Percentiles rank a stretch among this genome's conserved stretches.
phyloP scores from a whole-genome alignment of 2,329 filamentous ascomycete genomes.

The Beauveria pseudobassiana region DNA sequence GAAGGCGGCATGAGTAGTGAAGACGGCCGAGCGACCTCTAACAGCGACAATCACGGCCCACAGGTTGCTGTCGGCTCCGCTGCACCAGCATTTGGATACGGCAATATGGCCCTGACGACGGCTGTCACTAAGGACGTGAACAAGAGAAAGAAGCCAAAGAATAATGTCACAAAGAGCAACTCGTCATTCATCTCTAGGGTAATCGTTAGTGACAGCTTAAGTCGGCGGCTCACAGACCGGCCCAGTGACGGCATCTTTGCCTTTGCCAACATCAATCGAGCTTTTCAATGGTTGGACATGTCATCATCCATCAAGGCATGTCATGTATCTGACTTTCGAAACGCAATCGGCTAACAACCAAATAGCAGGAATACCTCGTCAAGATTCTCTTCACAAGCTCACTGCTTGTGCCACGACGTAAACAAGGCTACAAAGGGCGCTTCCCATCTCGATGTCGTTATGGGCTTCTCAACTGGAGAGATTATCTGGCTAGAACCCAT shows the following conservation, averaged over 20 bases:
- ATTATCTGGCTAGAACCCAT: constrained; percentile 99
- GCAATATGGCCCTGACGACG: constrained; percentile 64
- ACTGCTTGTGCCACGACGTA: constrained; percentile 90
- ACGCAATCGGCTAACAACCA: background rate
- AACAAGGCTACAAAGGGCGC: constrained; percentile 74
- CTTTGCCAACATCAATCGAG: constrained; percentile 92
- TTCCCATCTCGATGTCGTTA: constrained; percentile 79
- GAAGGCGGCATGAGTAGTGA: constrained; percentile 54
- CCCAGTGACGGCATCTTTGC: constrained; percentile 73
- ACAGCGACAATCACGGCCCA: constrained; percentile 40
- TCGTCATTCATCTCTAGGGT: constrained; percentile 97
- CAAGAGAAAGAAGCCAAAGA: constrained; percentile 91
- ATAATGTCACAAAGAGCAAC: constrained; percentile 96
- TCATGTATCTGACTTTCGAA: background rate
- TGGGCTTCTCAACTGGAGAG: constrained; percentile 94
- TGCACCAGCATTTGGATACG: constrained; percentile 73
- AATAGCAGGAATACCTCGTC: constrained; percentile 76
- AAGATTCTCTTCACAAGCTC: constrained; percentile 93
- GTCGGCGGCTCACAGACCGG: constrained; percentile 73
- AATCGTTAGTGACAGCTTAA: constrained; percentile 76
- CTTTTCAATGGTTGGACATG: constrained; percentile 93
- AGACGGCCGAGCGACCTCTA: constrained; percentile 45
- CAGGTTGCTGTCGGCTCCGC: constrained; percentile 32
- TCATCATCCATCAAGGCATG: constrained; percentile 62
- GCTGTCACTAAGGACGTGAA: constrained; percentile 61